These are phyloP conservation scores for Schoenoplectus triqueter DNA, from an alignment of 202 grass and related monocot genomes.

Conservation along the genomic window DNA sequence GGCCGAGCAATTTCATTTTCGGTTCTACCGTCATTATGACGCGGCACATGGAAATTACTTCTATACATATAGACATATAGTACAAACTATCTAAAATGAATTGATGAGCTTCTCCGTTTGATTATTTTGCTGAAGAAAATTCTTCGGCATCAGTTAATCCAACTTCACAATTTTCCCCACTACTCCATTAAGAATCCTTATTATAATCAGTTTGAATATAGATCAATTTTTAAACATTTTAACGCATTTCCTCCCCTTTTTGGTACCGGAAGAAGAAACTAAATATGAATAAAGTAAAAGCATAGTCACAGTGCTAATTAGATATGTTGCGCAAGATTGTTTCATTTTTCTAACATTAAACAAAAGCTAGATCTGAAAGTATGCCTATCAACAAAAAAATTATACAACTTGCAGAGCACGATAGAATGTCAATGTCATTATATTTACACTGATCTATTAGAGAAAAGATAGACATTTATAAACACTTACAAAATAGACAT, in stretches of 20 bases:
- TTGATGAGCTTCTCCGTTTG: background rate
- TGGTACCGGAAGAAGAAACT: background rate
- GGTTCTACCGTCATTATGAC: background rate
- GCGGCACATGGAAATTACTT: too few relatives aligned
- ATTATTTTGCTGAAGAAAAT: too few relatives aligned
- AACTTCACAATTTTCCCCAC: background rate
- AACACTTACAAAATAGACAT: background rate
- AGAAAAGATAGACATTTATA: background rate
- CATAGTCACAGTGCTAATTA: background rate
- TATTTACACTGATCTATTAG: background rate
- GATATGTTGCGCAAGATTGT: background rate
- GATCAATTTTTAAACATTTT: background rate
- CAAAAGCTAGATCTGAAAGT: background rate
- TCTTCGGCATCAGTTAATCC: background rate
- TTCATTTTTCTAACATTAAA: conserved; percentile 15
- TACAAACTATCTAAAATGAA: background rate
- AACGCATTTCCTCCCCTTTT: background rate
- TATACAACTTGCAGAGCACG: background rate
- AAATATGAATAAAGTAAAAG: background rate
- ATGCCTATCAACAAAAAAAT: background rate
- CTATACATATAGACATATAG: too few relatives aligned
- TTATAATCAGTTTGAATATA: background rate
- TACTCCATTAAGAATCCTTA: background rate
- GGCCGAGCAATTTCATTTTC: background rate
- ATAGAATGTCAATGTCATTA: background rate